These are phyloP conservation scores for Leccinum arenicola DNA, from an alignment of 768 basidiomycete genomes.

Conservation along the genomic window DNA sequence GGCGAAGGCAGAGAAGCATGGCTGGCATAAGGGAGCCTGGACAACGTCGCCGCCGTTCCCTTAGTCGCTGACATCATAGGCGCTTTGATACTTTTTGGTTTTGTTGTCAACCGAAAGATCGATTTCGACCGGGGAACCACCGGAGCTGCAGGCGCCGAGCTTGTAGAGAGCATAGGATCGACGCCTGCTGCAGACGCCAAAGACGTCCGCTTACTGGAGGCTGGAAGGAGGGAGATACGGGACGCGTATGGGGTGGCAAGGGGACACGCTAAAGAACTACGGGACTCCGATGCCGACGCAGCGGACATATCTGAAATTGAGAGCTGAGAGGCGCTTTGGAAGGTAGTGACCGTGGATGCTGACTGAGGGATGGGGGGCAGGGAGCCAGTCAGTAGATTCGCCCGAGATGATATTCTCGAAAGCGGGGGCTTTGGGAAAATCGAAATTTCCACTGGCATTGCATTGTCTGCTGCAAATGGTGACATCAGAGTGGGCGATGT, in stretches of 20 bases:
- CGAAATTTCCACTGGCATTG: neutral
- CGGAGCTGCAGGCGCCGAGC: neutral
- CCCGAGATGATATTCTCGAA: constrained; percentile 24
- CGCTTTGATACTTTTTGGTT: constrained; percentile 22
- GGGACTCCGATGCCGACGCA: constrained; percentile 20
- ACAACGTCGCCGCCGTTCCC: neutral
- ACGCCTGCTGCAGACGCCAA: constrained; percentile 24
- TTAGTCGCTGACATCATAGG: constrained; percentile 6
- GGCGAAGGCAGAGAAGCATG: constrained; percentile 6
- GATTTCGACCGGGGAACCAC: constrained; percentile 23
- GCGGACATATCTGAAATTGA: constrained; percentile 15
- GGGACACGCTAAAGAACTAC: constrained; percentile 10
- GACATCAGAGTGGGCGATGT: constrained; percentile 21
- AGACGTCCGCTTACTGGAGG: constrained; percentile 27
- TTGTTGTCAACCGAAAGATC: constrained; percentile 29
- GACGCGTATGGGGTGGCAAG: constrained; percentile 13
- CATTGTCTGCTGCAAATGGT: neutral
- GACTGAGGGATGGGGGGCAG: constrained; percentile 32
- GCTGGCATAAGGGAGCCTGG: constrained; percentile 17
- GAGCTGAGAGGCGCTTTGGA: constrained; percentile 19
- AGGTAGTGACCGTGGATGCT: constrained; percentile 26
- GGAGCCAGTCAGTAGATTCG: constrained; percentile 1
- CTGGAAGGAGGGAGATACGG: constrained; percentile 22
- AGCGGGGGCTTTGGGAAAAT: constrained; percentile 7
- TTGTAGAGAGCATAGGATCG: constrained; percentile 13